Evolutionary conservation across 176 grass and related monocot genomes (phyloP), one percentile per base, ranked within the genome.

Genomic region (Thinopyrum elongatum): DNA sequence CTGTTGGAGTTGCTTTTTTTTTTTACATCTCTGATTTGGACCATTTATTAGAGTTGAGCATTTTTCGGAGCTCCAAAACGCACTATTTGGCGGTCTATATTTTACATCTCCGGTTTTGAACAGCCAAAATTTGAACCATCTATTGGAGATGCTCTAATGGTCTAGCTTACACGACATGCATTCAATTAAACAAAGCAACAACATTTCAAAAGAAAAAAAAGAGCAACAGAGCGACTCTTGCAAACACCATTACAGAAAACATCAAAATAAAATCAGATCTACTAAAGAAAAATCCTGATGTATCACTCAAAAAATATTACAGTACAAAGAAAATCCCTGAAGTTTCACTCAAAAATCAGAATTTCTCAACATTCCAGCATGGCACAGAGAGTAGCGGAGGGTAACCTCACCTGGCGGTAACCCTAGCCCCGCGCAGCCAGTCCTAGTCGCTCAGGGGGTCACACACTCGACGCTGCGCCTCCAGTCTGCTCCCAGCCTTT

Each of bases 391-490:
- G 19, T 0, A 42, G 22, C 14, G n/a, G 36, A 15, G 9, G 72
- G 73, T 76, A 76, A 55, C 16, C 46, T 55, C 5, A 51, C 74
- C 44, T 0, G 27, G 9, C 16, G 74, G 74, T 76, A 22, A 31
- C 74, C 27, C 26, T 11, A 76, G 8, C 0, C 19, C 65, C 34
- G 44, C 7, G 15, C 75, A 25, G 69, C 36, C 70, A 35, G 36
- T 75, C 34, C 69, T 64, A 28, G 70, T 82, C 46, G 46, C 74
- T 75, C 79, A 79, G 27, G 64, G 42, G 28, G 33, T 88, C 90
- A 88, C 90, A 33, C 90, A 26, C 83, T 84, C 87, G 30, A 77
- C 70, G 70, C 76, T 76, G 81, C 69, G 69, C 76, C 83, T 71
- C 79, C 72, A 58, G 23, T 79, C 68, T 61, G 84, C 62, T 49